Evolutionary conservation across 106 monocot genomes (phyloP), one percentile per base, ranked within the genome.

Genomic region (Acanthochlamys bracteata): DNA sequence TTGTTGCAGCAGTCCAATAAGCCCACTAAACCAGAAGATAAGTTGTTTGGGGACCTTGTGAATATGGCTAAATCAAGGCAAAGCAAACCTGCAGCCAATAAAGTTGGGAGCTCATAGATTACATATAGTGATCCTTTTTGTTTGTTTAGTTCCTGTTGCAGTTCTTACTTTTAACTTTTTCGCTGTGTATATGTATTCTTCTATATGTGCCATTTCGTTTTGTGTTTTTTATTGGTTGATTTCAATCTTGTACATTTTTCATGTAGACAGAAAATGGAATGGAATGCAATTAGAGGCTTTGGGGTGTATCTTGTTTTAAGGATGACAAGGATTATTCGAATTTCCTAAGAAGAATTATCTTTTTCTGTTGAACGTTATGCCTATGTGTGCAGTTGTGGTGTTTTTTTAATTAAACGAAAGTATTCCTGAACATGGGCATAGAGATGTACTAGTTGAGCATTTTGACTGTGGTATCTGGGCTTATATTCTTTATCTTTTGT

Each of bases 31-130:
- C 81, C 72, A n/a, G 76, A 77, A 33, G 81, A 82, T 53, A 82
- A 82, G 24, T 53, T 76, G 11, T 82, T 82, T 56, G 76, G 81
- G 7, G 76, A 82, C 69, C 81, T 82, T 60, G 76, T 82, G 25
- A 73, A 57, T 69, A 69, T 82, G 57, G 81, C 81, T 64, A 82
- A 77, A 42, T 45, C 71, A 58, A 81, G 75, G 69, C 76, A 56
- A 41, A 69, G 39, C 39, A 76, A 76, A 65, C 46, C 79, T 63
- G 4, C 43, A 7, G 41, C 12, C 10, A 68, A 53, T 64, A 63
- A 72, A 64, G 25, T 69, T 43, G 66, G 63, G 43, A 69, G 71
- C 27, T 49, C 56, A 55, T 71, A 66, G 58, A 69, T 40, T 33
- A 6, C 33, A 52, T 19, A 47, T 27, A 9, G 40, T 17, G 10